Base-by-base conservation (phyloP, 108 stramenopile species). In the Cyclostephanos tholiformis region DNA sequence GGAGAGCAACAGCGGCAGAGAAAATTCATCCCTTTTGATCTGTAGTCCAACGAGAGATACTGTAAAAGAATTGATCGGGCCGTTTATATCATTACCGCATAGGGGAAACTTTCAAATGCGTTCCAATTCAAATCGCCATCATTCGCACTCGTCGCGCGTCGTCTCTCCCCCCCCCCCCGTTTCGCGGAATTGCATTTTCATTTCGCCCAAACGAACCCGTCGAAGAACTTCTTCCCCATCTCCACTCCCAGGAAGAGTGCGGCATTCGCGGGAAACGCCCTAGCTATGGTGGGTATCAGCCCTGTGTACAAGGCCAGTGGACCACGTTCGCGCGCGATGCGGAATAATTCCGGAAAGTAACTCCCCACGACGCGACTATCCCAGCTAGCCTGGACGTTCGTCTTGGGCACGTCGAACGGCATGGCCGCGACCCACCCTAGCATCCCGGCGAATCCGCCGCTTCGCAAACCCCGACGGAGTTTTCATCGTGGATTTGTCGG, bases 321-420 rank as follows among this genome's bases (percentile, higher is more conserved):
- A 11, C 91, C 94, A 55, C 91, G 83, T 74, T 92, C 85, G 65
- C 74, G 63, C 10, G 72, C 91, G 67, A 93, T 91, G 23, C 76
- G 78, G 11, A 86, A 46, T 50, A 94, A 65, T 77, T 94, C 91
- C 4, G 92, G 95, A 81, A 93, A 87, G 72, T 96, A 94, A 46
- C 83, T 86, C 1, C 95, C 95, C 32, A 94, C 74, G 20, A 96
- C 89, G 55, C 86, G 85, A 70, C 88, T 84, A 62, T 94, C 90
- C 79, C 89, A 93, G 9, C 89, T 83, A n/a, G 89, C 76, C 77
- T 96, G 95, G 8, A 96, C 89, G 75, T 93, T 93, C 29, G 95
- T 96, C 72, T 96, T 96, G 11, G 95, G 95, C 11, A 96, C 95
- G 82, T 96, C 95, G 72, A 96, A 92, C 9, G 89, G 94, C 91